Evolutionary conservation across 2,329 filamentous ascomycete genomes (phyloP).

Genomic region (Cryphonectria japonica): DNA sequence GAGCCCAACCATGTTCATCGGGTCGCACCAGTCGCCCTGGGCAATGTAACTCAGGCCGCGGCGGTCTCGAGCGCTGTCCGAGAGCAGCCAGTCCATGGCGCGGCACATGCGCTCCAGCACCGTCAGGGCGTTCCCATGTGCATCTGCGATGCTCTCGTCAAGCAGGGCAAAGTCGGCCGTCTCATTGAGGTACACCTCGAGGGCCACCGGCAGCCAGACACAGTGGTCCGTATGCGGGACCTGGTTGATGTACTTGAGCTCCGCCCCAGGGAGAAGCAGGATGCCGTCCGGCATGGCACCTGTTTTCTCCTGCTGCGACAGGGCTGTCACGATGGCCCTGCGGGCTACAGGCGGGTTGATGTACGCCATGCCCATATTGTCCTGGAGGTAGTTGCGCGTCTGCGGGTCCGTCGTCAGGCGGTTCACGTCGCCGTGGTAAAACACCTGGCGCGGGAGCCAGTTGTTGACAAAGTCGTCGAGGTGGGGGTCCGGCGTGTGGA

Average conservation of each 20-base stretch:
- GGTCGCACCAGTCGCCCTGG: conserved; percentile 64
- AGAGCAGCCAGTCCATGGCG: conserved; percentile 61
- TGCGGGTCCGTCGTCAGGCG: conserved; percentile 62
- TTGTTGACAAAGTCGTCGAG: conserved; percentile 63
- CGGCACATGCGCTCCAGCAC: conserved; percentile 58
- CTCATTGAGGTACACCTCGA: conserved; percentile 59
- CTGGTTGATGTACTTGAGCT: conserved; percentile 65
- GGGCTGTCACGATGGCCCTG: conserved; percentile 51
- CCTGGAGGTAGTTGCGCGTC: conserved; percentile 62
- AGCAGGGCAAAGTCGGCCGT: conserved; percentile 57
- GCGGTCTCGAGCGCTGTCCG: conserved; percentile 48
- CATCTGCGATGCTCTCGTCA: conserved; percentile 46
- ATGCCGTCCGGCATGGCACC: conserved; percentile 65
- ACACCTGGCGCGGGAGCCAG: conserved; percentile 61
- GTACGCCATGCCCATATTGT: conserved; percentile 65
- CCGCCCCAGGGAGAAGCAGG: conserved; percentile 55
- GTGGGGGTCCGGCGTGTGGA: conserved; percentile 58
- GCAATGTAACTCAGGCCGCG: conserved; percentile 61
- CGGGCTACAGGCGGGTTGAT: conserved; percentile 55
- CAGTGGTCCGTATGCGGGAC: conserved; percentile 64
- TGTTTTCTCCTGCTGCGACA: conserved; percentile 56
- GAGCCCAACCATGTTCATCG: conserved; percentile 66
- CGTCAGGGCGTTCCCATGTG: conserved; percentile 50
- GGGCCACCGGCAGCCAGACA: conserved; percentile 59
- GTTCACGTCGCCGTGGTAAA: conserved; percentile 63